A percentile compares a stretch with the other conserved stretches of the same genome.
Evolutionary conservation across 1,284 basidiomycete species (phyloP).

Genomic region (Phellinidium pouzarii): DNA sequence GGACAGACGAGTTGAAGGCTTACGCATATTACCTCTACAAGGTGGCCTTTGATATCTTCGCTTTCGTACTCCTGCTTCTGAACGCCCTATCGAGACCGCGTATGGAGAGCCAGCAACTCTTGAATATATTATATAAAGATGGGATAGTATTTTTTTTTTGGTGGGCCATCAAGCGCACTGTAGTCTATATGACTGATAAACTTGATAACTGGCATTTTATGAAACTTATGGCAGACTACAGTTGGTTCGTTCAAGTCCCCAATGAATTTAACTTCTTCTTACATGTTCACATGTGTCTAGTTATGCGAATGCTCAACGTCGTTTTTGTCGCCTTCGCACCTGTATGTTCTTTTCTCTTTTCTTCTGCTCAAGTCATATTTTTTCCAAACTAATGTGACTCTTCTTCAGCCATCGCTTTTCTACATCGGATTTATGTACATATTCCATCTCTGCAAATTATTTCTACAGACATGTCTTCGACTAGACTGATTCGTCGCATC

Average conservation of each 20-base stretch:
- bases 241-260: neutral
- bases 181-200: neutral
- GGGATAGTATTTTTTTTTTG: neutral
- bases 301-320: neutral
- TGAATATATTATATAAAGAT: slow-evolving; percentile 1
- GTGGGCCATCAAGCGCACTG: too few species aligned
- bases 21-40: neutral
- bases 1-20: neutral
- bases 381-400: too few species aligned
- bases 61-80: neutral
- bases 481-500: too few species aligned
- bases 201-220: neutral
- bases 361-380: too few species aligned
- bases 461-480: too few species aligned
- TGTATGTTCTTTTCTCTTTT: neutral
- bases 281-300: neutral
- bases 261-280: neutral
- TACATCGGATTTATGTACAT: neutral
- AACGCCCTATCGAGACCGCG: slow-evolving; percentile 2
- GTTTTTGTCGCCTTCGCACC: neutral
- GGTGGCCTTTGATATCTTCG: neutral
- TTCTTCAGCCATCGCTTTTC: neutral
- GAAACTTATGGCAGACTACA: neutral
- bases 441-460: neutral
- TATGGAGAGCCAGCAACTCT: neutral